phyloP scores from a whole-genome alignment of 2,329 filamentous ascomycete genomes.

The Paramyrothecium sp. region DNA sequence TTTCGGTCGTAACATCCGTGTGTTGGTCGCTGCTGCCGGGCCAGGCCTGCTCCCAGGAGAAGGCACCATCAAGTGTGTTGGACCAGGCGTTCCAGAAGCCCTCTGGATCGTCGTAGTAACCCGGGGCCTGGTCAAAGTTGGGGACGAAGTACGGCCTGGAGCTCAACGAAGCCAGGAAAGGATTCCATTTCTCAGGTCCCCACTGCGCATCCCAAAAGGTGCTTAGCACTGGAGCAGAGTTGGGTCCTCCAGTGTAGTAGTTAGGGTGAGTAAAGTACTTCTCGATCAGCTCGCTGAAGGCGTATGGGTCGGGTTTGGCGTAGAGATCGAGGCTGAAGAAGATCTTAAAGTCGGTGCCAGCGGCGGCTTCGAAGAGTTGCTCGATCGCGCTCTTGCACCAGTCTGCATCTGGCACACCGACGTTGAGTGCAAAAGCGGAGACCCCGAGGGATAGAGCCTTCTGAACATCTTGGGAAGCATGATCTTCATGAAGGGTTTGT shows the following conservation, averaged over 20 bases:
- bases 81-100: not conserved
- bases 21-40: not conserved
- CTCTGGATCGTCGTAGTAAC: not conserved
- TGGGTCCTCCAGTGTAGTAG: not conserved
- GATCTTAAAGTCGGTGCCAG: not conserved
- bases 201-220: not conserved
- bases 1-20: not conserved
- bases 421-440: not conserved
- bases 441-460: not conserved
- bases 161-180: not conserved
- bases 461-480: not conserved
- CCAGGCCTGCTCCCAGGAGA: not conserved
- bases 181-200: not conserved
- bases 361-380: not conserved
- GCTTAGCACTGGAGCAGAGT: not conserved
- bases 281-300: not conserved
- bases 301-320: not conserved
- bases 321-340: not conserved
- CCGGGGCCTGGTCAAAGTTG: not conserved
- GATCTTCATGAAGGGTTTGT: not conserved
- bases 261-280: not conserved
- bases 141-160: not conserved
- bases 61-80: not conserved
- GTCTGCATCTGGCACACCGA: not conserved
- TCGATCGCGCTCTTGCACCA: not conserved